Evolutionary conservation across 1,284 basidiomycete species (phyloP).

Genomic region (Ustilago loliicola): DNA sequence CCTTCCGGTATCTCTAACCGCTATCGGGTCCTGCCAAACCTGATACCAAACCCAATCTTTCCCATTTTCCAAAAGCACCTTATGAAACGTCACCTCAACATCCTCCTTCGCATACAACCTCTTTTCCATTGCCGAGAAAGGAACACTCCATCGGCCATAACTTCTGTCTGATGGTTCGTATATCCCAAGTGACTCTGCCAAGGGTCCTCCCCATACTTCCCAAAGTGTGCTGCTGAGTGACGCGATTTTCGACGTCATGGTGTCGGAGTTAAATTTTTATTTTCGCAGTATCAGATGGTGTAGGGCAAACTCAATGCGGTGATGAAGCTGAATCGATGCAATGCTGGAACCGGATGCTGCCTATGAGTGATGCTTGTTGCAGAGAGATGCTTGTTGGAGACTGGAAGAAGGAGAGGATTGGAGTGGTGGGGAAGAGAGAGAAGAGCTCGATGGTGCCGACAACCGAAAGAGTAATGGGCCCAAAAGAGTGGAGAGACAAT

Average conservation of each 20-base stretch:
- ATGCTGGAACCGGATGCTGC: neutral
- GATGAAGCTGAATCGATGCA: neutral
- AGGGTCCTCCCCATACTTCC: conserved; percentile 62
- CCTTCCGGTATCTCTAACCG: conserved; percentile 52
- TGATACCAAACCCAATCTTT: conserved; percentile 69
- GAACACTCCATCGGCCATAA: conserved; percentile 59
- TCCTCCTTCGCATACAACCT: conserved; percentile 65
- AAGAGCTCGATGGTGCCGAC: conserved; percentile 16
- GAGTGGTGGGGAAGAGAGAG: neutral
- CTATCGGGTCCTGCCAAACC: conserved; percentile 64
- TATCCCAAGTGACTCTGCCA: conserved; percentile 40
- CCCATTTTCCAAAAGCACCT: conserved; percentile 61
- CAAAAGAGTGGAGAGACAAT: neutral
- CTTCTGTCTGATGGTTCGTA: conserved; percentile 57
- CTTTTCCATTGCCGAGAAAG: conserved; percentile 66
- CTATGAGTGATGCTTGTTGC: neutral
- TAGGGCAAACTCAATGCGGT: neutral
- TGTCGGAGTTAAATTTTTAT: neutral
- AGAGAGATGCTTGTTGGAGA: neutral
- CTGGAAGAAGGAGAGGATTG: neutral
- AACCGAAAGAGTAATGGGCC: conserved; percentile 15
- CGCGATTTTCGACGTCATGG: conserved; percentile 5
- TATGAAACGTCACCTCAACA: conserved; percentile 61
- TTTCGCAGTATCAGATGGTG: neutral
- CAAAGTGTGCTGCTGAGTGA: conserved; percentile 41